Conservation (phyloP, 768 basidiomycete genomes). For the Russula sp. region DNA sequence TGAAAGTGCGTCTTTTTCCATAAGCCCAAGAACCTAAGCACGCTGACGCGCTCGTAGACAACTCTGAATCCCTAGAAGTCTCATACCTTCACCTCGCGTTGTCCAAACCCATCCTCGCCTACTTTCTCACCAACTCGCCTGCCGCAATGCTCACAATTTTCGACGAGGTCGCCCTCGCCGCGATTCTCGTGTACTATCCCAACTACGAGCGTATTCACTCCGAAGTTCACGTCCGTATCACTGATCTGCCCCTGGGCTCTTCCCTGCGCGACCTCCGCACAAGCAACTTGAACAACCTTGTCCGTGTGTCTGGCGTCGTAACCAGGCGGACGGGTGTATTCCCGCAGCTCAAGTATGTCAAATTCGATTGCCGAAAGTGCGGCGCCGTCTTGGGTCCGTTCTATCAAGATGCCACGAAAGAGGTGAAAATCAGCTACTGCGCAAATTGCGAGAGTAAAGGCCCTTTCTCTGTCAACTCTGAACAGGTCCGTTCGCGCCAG, state of each 20-base stretch:
- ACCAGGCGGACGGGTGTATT: constrained; percentile 94
- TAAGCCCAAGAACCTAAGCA: background rate
- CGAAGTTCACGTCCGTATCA: constrained; percentile 95
- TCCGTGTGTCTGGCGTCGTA: constrained; percentile 93
- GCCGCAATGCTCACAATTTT: constrained; percentile 90
- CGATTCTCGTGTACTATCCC: constrained; percentile 93
- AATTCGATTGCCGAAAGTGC: constrained; percentile 96
- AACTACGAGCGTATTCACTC: constrained; percentile 95
- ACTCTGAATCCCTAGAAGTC: constrained; percentile 95
- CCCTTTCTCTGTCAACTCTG: constrained; percentile 93
- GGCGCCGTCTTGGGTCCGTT: constrained; percentile 93
- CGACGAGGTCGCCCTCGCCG: constrained; percentile 90
- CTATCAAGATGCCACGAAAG: constrained; percentile 93
- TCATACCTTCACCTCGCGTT: constrained; percentile 92
- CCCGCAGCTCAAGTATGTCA: constrained; percentile 99
- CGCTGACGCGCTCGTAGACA: constrained; percentile 47
- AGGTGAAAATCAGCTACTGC: constrained; percentile 92
- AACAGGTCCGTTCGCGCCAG: constrained; percentile 56
- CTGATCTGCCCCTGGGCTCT: constrained; percentile 83
- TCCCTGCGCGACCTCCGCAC: constrained; percentile 93
- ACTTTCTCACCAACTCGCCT: constrained; percentile 95
- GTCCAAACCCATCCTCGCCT: constrained; percentile 92
- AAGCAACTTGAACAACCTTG: constrained; percentile 88
- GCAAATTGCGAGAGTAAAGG: constrained; percentile 92
- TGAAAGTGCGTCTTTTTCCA: constrained; percentile 62